A percentile compares a stretch with the other conserved stretches of the same genome.
Conservation (phyloP, 2,329 filamentous ascomycete genomes). For the Pyrenochaeta sp. region DNA sequence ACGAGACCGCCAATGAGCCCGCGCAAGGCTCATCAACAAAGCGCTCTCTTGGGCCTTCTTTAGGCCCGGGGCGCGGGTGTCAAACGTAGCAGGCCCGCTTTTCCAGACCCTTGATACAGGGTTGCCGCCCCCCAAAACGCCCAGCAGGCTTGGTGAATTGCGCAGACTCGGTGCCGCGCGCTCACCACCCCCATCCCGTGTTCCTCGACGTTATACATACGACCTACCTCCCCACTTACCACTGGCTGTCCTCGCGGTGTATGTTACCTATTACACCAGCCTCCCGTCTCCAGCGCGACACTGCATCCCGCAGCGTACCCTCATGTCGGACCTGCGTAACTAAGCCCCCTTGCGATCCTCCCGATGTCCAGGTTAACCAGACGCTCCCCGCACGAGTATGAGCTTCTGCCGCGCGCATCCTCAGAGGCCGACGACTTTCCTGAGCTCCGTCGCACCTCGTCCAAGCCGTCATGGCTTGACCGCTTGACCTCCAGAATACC, state of each 20-base stretch:
- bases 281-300: neutral
- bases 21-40: neutral
- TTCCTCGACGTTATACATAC: neutral
- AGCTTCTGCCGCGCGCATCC: slow-evolving; percentile 43
- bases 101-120: neutral
- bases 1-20: neutral
- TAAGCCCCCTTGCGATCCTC: neutral
- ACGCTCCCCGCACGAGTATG: slow-evolving; percentile 39
- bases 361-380: slow-evolving; percentile 30
- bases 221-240: neutral
- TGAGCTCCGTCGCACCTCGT: slow-evolving; percentile 17
- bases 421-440: slow-evolving; percentile 32
- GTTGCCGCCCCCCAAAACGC: neutral
- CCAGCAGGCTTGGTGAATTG: neutral
- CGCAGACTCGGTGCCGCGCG: neutral
- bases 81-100: neutral
- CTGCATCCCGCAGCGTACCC: neutral
- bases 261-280: neutral
- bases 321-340: slow-evolving; percentile 2
- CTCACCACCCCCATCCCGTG: neutral
- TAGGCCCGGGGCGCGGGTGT: neutral
- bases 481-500: slow-evolving; percentile 27
- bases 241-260: neutral
- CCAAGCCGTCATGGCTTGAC: slow-evolving; percentile 36
- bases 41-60: neutral